Base-by-base conservation (phyloP, 805 yeast species). In the Hanseniaspora hatyaiensis region DNA sequence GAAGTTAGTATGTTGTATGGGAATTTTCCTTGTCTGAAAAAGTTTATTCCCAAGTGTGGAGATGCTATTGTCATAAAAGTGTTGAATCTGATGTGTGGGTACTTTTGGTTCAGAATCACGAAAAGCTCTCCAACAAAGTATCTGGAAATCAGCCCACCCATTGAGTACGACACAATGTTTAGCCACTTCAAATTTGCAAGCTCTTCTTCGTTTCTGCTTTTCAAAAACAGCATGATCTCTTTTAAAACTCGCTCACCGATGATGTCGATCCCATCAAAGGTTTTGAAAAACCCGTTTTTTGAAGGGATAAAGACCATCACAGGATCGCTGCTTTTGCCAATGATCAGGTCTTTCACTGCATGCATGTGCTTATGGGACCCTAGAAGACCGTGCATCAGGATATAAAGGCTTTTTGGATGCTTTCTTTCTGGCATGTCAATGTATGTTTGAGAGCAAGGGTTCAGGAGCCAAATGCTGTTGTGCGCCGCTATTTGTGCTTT, bases 111-210 rank as follows among this genome's bases (percentile, higher is more conserved):
- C 13, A 48, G 29, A 36, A 29, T 41, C 9, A n/a, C n/a, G 78
- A 66, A 57, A 56, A 61, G 54, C 39, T 81, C 69, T 1, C 96
- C 96, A 40, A 87, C 70, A 22, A 86, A 79, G 60, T 84, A 87
- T 43, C 96, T 68, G 0, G 87, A 70, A 28, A 89, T 76, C 30
- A 88, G 64, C 0, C 97, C 97, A 19, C 97, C 96, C 50, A 89
- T 65, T 0, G 95, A 84, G 61, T 88, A 89, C 0, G 97, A 96
- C 2, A 84, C 71, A 34, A 89, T 68, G 52, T 94, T 82, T 42
- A 89, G 73, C 54, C 77, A 71, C 12, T 67, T 63, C 56, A 74
- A 63, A 20, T 15, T 40, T 4, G 18, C 33, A 20, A 40, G 22
- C 12, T 47, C 44, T 6, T 57, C 49, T 42, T 65, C 64, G 13